Conservation (phyloP, 2,329 filamentous ascomycete species). For the Aspergillaceae sp. region DNA sequence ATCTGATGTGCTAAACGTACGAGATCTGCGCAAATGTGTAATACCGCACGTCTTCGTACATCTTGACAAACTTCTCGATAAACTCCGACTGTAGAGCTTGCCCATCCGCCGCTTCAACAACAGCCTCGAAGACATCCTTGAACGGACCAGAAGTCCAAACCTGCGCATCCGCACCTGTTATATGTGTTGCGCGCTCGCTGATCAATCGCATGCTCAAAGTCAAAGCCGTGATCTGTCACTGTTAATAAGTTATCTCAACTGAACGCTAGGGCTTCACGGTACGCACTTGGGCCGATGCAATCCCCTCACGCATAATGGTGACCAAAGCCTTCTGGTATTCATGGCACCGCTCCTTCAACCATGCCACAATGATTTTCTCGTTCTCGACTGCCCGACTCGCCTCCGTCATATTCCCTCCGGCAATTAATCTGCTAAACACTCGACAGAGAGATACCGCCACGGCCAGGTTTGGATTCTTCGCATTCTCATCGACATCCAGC, state of each 20-base stretch:
- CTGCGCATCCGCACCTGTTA: constrained; percentile 54
- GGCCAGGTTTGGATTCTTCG: constrained; percentile 52
- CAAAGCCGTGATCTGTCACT: constrained; percentile 54
- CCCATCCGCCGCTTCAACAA: constrained; percentile 52
- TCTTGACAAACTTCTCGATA: constrained; percentile 65
- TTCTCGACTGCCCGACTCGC: constrained; percentile 60
- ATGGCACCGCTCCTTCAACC: constrained; percentile 66
- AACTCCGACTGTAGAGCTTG: constrained; percentile 62
- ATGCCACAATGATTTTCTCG: constrained; percentile 63
- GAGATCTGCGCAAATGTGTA: constrained; percentile 68
- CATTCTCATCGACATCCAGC: constrained; percentile 42
- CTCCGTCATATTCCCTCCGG: constrained; percentile 60
- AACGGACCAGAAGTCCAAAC: constrained; percentile 64
- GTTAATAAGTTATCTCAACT: neutral
- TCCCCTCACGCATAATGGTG: constrained; percentile 51
- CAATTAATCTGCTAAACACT: constrained; percentile 73
- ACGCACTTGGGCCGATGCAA: constrained; percentile 46
- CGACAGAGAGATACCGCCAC: constrained; percentile 76
- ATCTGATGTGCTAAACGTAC: constrained; percentile 40
- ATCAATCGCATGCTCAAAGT: constrained; percentile 74
- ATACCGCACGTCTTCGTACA: constrained; percentile 76
- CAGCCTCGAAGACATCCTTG: constrained; percentile 51
- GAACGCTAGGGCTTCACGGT: neutral
- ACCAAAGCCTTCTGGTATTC: constrained; percentile 62
- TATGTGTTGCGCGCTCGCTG: constrained; percentile 64